A percentile compares a stretch with the other conserved stretches of the same genome.
phyloP scores from a whole-genome alignment of 768 basidiomycete genomes.

The Phallus indusiatus region DNA sequence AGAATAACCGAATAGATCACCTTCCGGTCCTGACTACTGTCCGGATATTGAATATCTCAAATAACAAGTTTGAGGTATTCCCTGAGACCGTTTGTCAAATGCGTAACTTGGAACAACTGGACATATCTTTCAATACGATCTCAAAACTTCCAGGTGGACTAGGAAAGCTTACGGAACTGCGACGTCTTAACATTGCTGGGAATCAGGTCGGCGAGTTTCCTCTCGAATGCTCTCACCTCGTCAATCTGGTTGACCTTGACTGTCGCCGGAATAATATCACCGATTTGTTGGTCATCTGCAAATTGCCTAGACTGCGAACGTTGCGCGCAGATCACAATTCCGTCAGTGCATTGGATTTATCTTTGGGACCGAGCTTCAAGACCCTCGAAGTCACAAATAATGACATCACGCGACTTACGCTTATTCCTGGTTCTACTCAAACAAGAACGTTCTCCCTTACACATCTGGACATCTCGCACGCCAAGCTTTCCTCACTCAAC shows the following conservation, averaged over 20 bases:
- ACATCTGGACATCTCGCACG: slow-evolving; percentile 75
- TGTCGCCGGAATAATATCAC: slow-evolving; percentile 77
- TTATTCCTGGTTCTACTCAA: slow-evolving; percentile 40
- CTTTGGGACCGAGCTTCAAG: slow-evolving; percentile 55
- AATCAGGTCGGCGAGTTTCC: slow-evolving; percentile 76
- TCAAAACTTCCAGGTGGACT: slow-evolving; percentile 73
- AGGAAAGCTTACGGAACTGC: slow-evolving; percentile 55
- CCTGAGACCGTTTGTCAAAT: slow-evolving; percentile 72
- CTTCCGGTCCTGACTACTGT: slow-evolving; percentile 71
- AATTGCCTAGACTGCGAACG: slow-evolving; percentile 56
- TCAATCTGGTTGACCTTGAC: slow-evolving; percentile 62
- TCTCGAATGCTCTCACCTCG: slow-evolving; percentile 42
- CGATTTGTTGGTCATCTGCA: slow-evolving; percentile 61
- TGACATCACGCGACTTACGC: slow-evolving; percentile 73
- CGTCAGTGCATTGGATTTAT: slow-evolving; percentile 71
- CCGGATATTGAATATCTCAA: slow-evolving; percentile 82
- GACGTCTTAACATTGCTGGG: slow-evolving; percentile 73
- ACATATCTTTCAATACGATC: slow-evolving; percentile 91
- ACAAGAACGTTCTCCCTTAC: slow-evolving; percentile 51
- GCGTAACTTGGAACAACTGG: slow-evolving; percentile 68
- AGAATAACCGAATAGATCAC: slow-evolving; percentile 86
- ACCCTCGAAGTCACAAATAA: slow-evolving; percentile 76
- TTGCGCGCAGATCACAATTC: slow-evolving; percentile 78
- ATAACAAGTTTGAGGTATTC: slow-evolving; percentile 80
- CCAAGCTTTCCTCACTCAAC: slow-evolving; percentile 79